Base-by-base conservation (phyloP, 805 yeast species). In the Starmerella stellata region DNA sequence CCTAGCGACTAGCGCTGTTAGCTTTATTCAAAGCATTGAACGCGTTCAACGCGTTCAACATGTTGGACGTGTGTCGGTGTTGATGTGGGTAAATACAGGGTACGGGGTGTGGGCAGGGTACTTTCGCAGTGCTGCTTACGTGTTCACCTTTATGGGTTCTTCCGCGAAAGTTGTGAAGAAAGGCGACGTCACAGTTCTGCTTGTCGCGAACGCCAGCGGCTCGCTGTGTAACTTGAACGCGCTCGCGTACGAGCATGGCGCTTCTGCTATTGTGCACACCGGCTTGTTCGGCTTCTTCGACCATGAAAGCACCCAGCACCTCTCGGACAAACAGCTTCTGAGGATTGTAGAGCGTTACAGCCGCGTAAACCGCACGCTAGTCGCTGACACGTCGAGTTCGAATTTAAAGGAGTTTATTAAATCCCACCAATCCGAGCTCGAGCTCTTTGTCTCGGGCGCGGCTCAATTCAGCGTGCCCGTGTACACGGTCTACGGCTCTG, bases 231-330 rank as follows among this genome's bases (percentile, higher is more conserved):
- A 59, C 11, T 49, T 74, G 42, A 73, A 74, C 51, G 56, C 52
- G 23, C 60, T 74, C 24, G 78, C 75, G 0, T 44, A 41, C 5
- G 51, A 57, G 35, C 62, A 67, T 44, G 42, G 56, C 1, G 78
- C 78, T 3, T 64, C 66, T 30, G 48, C 68, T 18, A 65, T 77
- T 21, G 61, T 77, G 13, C 83, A 77, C 51, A 73, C 81, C 3
- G 85, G 87, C n/a, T 75, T 73, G 43, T 78, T 77, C 59, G 92
- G 92, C 11, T 76, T 78, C 52, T 71, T 78, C 58, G 78, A 77
- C 49, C 58, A 58, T 27, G 68, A 65, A 15, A 69, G 78, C 32
- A 63, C 76, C 5, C 59, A 55, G 18, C 59, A 62, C 49, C 74
- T 71, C 40, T 68, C 68, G 52, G 75, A 66, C 29, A 47, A 51